phyloP scores from a whole-genome alignment of 352 stramenopile genomes.

The Pilasporangium apinafurcum region DNA sequence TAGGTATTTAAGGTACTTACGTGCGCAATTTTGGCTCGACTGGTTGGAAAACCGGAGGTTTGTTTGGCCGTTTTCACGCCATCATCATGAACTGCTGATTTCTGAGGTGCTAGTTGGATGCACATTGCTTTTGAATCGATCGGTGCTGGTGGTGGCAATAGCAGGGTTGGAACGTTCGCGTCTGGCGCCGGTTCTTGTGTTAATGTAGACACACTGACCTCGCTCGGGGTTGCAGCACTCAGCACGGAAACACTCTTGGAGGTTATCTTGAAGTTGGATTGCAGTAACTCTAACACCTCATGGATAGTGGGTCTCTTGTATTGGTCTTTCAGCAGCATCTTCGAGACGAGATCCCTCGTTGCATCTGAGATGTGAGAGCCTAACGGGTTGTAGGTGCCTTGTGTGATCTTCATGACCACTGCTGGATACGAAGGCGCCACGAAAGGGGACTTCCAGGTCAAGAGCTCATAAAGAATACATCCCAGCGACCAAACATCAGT shows the following conservation, averaged over 20 bases:
- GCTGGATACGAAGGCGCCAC: conserved; percentile 4
- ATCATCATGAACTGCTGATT: neutral
- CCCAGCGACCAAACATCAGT: conserved; percentile 80
- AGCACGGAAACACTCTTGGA: no score
- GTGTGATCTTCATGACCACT: conserved; percentile 4
- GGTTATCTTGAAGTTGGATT: neutral
- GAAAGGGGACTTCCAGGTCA: conserved; percentile 16
- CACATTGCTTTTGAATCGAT: neutral
- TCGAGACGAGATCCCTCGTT: neutral
- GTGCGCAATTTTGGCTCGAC: conserved; percentile 4
- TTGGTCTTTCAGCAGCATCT: conserved; percentile 6
- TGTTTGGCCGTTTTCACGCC: neutral
- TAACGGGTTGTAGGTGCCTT: conserved; percentile 2
- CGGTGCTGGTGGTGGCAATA: conserved; percentile 2
- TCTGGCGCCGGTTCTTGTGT: no score
- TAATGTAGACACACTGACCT: neutral
- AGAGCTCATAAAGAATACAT: conserved; percentile 73
- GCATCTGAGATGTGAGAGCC: neutral
- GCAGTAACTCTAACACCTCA: neutral
- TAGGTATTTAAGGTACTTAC: neutral
- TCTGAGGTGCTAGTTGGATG: no score
- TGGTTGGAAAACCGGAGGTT: neutral
- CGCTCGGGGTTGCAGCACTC: no score
- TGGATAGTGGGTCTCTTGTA: conserved; percentile 3
- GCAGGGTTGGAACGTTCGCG: neutral